Conservation (phyloP, 495 filamentous ascomycete genomes). For the Penicillium herquei region DNA sequence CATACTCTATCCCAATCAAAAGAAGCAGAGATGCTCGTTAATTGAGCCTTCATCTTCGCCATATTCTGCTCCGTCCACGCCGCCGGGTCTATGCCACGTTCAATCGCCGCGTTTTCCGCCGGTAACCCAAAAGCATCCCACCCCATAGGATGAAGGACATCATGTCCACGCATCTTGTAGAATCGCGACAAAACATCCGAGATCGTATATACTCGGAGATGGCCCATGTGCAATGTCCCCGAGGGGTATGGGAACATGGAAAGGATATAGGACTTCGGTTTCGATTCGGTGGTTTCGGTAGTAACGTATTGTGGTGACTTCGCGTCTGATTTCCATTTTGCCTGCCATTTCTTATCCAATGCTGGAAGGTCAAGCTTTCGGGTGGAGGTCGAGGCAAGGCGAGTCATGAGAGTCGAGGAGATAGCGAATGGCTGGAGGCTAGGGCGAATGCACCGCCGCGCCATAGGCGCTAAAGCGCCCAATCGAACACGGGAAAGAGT, state of each 20-base stretch:
- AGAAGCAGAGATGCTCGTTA: constrained; percentile 68
- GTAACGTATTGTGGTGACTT: constrained; percentile 5
- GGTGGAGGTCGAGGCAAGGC: constrained; percentile 25
- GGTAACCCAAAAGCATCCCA: constrained; percentile 93
- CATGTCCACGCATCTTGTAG: constrained; percentile 69
- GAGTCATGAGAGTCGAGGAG: constrained; percentile 13
- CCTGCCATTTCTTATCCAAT: constrained; percentile 76
- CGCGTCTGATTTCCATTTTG: constrained; percentile 46
- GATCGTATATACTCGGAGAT: constrained; percentile 87
- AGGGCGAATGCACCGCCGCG: constrained; percentile 20
- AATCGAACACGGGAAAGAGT: constrained; percentile 31
- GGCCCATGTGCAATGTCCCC: constrained; percentile 84
- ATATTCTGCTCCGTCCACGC: constrained; percentile 82
- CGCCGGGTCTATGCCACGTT: constrained; percentile 73
- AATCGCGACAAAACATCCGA: constrained; percentile 81
- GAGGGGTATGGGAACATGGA: constrained; percentile 96
- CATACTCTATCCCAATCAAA: constrained; percentile 83
- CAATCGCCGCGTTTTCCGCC: constrained; percentile 92
- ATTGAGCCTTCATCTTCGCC: constrained; percentile 76
- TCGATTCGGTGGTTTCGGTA: constrained; percentile 16
- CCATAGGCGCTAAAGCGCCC: constrained; percentile 20
- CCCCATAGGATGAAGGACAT: constrained; percentile 84
- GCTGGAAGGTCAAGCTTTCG: constrained; percentile 57
- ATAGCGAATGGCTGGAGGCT: constrained; percentile 12
- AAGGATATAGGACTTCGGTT: constrained; percentile 69